Conservation (phyloP, 1,284 basidiomycete genomes). For the Ganoderma resinaceum region DNA sequence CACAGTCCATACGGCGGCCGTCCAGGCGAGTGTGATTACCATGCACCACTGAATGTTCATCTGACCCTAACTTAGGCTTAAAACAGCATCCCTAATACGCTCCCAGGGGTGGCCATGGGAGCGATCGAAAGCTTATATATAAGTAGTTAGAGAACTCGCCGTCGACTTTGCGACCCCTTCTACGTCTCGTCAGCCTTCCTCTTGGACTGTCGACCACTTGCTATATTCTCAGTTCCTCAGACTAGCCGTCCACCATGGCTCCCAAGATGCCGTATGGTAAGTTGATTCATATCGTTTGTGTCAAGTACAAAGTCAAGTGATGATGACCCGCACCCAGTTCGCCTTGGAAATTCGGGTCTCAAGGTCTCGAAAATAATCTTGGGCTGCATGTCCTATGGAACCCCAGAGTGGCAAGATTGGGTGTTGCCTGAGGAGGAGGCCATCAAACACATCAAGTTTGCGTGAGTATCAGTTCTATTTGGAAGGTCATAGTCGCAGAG, state of each 20-base stretch:
- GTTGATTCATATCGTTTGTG: neutral
- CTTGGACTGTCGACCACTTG: neutral
- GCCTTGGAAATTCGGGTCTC: conserved; percentile 53
- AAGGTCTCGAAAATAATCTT: conserved; percentile 52
- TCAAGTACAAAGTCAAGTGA: neutral
- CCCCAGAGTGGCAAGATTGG: conserved; percentile 44
- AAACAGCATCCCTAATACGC: neutral
- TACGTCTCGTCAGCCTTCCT: neutral
- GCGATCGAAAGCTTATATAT: neutral
- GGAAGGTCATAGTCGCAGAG: neutral
- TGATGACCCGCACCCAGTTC: conserved; percentile 35
- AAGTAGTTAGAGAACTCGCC: neutral
- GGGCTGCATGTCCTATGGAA: conserved; percentile 53
- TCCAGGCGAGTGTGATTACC: neutral
- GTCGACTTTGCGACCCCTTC: neutral
- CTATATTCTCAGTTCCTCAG: neutral
- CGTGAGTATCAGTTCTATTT: conserved; percentile 35
- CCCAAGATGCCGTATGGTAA: conserved; percentile 5
- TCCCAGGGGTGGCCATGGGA: neutral
- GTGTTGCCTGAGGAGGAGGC: conserved; percentile 50
- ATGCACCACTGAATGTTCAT: neutral
- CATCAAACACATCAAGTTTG: conserved; percentile 45
- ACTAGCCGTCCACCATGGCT: neutral
- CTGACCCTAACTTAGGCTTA: neutral
- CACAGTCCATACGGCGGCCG: neutral